phyloP scores from a whole-genome alignment of 2,329 filamentous ascomycete genomes.

The Geosmithia flava region DNA sequence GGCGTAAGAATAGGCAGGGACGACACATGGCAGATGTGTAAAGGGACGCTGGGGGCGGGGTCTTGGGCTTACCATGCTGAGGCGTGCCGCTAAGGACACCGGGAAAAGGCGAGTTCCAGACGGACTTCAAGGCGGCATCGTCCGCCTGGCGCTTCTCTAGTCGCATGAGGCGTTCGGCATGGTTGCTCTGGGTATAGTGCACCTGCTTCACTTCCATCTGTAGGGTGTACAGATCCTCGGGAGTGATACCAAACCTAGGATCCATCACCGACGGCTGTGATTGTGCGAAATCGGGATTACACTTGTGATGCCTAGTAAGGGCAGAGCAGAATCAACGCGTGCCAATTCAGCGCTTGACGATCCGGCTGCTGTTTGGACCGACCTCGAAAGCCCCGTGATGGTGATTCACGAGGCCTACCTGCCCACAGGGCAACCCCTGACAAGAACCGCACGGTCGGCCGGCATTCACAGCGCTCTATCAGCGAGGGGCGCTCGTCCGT shows the following conservation, averaged over 20 bases:
- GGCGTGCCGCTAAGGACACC: conserved; percentile 70
- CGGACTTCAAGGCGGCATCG: conserved; percentile 62
- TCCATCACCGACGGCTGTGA: conserved; percentile 39
- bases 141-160: conserved; percentile 57
- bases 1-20: not conserved
- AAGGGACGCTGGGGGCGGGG: conserved; percentile 1
- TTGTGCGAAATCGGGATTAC: not conserved
- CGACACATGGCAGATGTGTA: not conserved
- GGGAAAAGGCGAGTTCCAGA: conserved; percentile 94
- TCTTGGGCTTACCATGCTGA: conserved; percentile 58
- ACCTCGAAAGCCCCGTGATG: conserved; percentile 11
- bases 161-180: conserved; percentile 48
- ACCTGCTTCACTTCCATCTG: conserved; percentile 61
- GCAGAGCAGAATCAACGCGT: too few species aligned
- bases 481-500: not conserved
- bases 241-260: conserved; percentile 43
- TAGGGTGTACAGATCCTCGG: conserved; percentile 55
- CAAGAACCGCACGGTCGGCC: conserved; percentile 11
- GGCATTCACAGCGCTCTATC: not conserved
- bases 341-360: too few species aligned
- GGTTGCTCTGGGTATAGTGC: conserved; percentile 48
- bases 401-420: conserved; percentile 23
- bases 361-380: conserved; percentile 6
- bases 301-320: too few species aligned
- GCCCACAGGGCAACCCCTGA: conserved; percentile 31